A percentile compares a stretch with the other conserved stretches of the same genome.
Evolutionary conservation across 495 filamentous ascomycete genomes (phyloP).

Genomic region (Penicillium cosmopolitanum): DNA sequence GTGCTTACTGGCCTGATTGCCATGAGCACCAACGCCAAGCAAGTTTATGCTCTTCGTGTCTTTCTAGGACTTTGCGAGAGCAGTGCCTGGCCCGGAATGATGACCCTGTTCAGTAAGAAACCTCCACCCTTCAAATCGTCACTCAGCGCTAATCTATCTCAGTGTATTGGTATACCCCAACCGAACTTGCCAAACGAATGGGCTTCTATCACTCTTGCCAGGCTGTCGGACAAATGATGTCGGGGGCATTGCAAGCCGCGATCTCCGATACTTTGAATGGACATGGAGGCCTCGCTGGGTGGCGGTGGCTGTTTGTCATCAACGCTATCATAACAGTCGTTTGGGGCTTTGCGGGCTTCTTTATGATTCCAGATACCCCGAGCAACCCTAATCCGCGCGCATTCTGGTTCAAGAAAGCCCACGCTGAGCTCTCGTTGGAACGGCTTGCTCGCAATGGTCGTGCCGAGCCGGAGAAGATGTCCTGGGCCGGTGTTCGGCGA

Average conservation of each 20-base stretch:
- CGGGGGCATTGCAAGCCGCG: conserved; percentile 37
- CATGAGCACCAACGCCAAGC: conserved; percentile 30
- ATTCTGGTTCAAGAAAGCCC: conserved; percentile 35
- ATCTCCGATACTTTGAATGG: conserved; percentile 54
- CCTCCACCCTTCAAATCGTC: background rate
- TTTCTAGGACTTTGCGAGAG: conserved; percentile 40
- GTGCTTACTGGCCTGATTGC: conserved; percentile 34
- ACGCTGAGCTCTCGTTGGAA: conserved; percentile 33
- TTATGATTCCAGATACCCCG: conserved; percentile 59
- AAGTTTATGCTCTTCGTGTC: conserved; percentile 33
- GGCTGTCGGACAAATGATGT: conserved; percentile 40
- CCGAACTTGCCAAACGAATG: conserved; percentile 52
- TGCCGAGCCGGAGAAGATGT: conserved; percentile 36
- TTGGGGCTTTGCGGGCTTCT: conserved; percentile 61
- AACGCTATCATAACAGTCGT: conserved; percentile 52
- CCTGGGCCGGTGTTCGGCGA: conserved; percentile 31
- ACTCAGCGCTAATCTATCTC: background rate
- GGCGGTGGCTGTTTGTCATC: conserved; percentile 70
- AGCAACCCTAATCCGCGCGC: conserved; percentile 36
- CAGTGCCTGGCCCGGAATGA: conserved; percentile 40
- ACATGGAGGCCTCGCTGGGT: conserved; percentile 59
- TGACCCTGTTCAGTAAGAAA: conserved; percentile 33
- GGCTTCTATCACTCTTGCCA: conserved; percentile 45
- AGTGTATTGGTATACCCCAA: conserved; percentile 43
- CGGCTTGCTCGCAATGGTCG: conserved; percentile 35